A percentile compares a stretch with the other conserved stretches of the same genome.
Evolutionary conservation across 306 rosid species (phyloP).

Genomic region (Ceratonia siliqua): DNA sequence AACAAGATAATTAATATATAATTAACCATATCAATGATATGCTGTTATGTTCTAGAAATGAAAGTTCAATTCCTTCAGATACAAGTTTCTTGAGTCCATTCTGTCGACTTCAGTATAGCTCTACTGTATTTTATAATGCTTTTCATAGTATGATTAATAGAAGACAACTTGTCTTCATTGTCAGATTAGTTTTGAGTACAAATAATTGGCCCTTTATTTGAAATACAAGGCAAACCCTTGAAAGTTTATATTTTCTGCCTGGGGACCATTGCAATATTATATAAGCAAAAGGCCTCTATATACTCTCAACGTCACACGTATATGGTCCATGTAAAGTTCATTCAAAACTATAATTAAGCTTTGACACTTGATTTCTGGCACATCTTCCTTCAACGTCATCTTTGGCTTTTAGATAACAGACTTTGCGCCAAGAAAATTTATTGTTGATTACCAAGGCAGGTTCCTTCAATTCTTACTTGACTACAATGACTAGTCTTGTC

Average conservation of each 20-base stretch:
- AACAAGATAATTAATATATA: neutral
- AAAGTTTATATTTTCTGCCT: neutral
- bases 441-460: neutral
- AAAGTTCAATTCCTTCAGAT: slow-evolving; percentile 19
- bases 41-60: neutral
- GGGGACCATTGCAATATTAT: neutral
- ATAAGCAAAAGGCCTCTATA: neutral
- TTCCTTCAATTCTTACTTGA: neutral
- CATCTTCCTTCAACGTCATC: neutral
- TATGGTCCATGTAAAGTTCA: neutral
- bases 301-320: neutral
- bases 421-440: neutral
- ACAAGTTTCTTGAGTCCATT: slow-evolving; percentile 8
- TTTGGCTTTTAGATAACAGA: neutral
- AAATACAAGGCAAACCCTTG: slow-evolving; percentile 14
- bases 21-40: neutral
- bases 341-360: neutral
- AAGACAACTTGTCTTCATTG: neutral
- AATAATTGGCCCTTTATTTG: slow-evolving; percentile 17
- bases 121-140: neutral
- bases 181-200: neutral
- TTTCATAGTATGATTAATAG: neutral
- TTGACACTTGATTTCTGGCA: neutral
- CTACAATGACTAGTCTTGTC: no score
- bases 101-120: neutral